Conservation (phyloP, 2,329 filamentous ascomycete genomes). For the Camillea tinctor region DNA sequence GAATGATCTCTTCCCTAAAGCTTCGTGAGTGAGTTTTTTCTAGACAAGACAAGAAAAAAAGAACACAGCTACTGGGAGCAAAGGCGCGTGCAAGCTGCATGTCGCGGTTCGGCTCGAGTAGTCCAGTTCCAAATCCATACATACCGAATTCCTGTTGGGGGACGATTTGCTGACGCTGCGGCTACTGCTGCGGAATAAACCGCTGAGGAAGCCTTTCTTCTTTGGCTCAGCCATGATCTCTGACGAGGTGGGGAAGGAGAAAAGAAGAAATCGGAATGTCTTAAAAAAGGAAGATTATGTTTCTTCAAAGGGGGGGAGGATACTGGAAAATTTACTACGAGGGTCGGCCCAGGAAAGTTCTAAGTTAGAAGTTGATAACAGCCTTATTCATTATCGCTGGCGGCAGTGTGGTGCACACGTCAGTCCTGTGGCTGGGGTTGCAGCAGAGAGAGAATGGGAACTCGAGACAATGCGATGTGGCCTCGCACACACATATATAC, state of each 20-base stretch:
- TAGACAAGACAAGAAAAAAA: background rate
- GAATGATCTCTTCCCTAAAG: constrained; percentile 30
- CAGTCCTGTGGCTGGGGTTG: constrained; percentile 27
- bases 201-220: constrained; percentile 48
- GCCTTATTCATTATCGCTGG: constrained; percentile 24
- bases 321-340: constrained; percentile 9
- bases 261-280: constrained; percentile 1
- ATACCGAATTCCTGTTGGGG: constrained; percentile 37
- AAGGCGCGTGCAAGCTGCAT: background rate
- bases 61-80: background rate
- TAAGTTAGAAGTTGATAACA: constrained; percentile 12
- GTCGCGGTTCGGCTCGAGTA: background rate
- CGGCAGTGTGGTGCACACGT: constrained; percentile 25
- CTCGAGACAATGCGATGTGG: constrained; percentile 5
- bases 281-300: constrained; percentile 2
- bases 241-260: background rate
- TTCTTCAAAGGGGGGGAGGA: constrained; percentile 11
- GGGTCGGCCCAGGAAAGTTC: background rate
- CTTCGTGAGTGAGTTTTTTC: constrained; percentile 17
- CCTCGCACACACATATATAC: background rate
- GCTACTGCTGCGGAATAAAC: constrained; percentile 49
- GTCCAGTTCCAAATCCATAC: constrained; percentile 15
- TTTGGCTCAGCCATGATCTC: constrained; percentile 32
- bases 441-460: background rate
- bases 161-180: constrained; percentile 45